Conservation (phyloP, 139 green algal genomes). For the Chlorella sorokiniana region DNA sequence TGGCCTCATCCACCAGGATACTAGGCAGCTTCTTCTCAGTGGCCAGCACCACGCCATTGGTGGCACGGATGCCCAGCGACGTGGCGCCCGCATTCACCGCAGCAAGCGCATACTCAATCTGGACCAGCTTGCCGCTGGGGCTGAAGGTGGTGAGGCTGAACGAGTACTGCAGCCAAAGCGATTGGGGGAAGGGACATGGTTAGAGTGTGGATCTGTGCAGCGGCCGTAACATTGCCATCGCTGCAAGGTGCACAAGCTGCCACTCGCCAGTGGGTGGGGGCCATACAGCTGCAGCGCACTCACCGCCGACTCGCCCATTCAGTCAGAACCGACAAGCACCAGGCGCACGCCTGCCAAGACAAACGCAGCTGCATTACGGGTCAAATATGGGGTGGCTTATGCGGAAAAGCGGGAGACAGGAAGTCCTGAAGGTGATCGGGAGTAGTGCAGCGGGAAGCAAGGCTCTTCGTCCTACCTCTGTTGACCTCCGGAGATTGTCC, state of each 20-base stretch:
- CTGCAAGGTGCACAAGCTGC: no score
- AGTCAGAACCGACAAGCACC: neutral
- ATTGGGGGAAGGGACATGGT: neutral
- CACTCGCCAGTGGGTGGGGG: no score
- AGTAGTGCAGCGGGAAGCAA: no score
- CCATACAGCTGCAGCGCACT: no score
- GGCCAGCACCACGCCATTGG: conserved; percentile 97
- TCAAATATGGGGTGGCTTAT: no score
- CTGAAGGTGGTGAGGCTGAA: conserved; percentile 99
- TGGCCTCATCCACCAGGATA: conserved; percentile 85
- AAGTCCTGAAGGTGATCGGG: no score
- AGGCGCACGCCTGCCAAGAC: neutral
- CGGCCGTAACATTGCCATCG: no score
- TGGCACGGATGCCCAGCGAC: conserved; percentile 95
- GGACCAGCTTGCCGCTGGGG: conserved; percentile 96
- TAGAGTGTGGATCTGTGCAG: no score
- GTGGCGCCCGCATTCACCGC: conserved; percentile 93
- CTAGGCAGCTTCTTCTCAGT: conserved; percentile 99
- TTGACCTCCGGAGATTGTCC: no score
- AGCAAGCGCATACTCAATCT: conserved; percentile 98
- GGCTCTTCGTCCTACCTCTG: no score
- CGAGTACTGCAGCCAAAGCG: conserved; percentile 68
- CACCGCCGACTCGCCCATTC: conserved; percentile 8
- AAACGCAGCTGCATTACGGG: no score
- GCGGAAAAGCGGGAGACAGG: no score